Evolutionary conservation across 208 protist genomes (phyloP).

Genomic region (Herpetomonas samuelpessoai): DNA sequence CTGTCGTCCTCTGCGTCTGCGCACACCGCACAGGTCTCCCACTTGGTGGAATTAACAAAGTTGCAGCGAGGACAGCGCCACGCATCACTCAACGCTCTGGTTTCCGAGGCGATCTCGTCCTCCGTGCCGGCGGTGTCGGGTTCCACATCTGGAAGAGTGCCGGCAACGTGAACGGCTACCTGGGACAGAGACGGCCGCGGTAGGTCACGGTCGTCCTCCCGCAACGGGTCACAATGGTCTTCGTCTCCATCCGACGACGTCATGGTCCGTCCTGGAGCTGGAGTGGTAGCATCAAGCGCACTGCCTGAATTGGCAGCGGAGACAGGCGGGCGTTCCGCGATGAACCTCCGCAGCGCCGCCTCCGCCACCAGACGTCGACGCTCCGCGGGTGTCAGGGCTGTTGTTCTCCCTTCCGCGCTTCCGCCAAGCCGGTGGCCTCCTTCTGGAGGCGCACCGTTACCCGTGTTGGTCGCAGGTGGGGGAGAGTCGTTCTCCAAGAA

Average conservation of each 20-base stretch:
- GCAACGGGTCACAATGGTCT: no score
- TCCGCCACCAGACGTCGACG: background rate
- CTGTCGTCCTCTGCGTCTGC: slow-evolving; percentile 2
- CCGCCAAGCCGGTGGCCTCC: background rate
- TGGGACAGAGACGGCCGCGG: background rate
- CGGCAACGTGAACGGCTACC: background rate
- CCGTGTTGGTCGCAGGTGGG: background rate
- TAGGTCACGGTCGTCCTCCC: no score
- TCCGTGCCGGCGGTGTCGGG: background rate
- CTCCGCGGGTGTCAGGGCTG: background rate
- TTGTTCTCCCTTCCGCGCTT: background rate
- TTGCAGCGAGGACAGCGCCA: slow-evolving; percentile 32
- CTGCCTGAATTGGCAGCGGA: no score
- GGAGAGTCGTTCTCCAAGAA: background rate
- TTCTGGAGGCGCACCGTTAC: background rate
- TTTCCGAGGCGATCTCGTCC: no score
- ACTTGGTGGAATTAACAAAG: slow-evolving; percentile 18
- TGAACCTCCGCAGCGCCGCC: background rate
- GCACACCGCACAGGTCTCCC: slow-evolving; percentile 4
- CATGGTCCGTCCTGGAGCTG: no score
- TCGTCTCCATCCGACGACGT: no score
- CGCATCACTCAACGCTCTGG: no score
- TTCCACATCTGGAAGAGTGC: background rate
- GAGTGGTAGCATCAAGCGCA: no score
- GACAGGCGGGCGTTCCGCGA: background rate